Conservation (phyloP, 768 basidiomycete species). For the Suillus lakei region DNA sequence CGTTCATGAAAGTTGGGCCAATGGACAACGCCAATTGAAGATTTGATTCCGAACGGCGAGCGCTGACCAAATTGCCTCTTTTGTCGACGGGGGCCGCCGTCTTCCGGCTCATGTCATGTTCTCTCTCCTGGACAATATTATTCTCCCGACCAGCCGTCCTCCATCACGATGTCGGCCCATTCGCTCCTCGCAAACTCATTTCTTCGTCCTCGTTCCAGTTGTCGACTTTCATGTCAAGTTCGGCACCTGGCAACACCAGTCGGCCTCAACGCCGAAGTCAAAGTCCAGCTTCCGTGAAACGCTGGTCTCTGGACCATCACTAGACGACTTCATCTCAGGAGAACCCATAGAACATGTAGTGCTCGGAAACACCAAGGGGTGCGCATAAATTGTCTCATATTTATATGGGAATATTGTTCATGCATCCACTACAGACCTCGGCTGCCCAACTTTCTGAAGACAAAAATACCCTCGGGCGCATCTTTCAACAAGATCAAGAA, state of each 20-base stretch:
- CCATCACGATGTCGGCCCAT: slow-evolving; percentile 16
- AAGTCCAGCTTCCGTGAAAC: slow-evolving; percentile 53
- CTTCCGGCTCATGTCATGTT: not conserved
- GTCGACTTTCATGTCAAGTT: slow-evolving; percentile 24
- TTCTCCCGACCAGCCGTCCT: slow-evolving; percentile 2
- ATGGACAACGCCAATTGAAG: not conserved
- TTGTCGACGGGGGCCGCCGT: not conserved
- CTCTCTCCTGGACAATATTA: not conserved
- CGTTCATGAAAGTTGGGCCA: slow-evolving; percentile 64
- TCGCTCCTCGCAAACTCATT: slow-evolving; percentile 15
- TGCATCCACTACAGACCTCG: slow-evolving; percentile 61
- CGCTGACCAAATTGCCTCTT: not conserved
- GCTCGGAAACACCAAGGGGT: slow-evolving; percentile 75
- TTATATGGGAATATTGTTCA: slow-evolving; percentile 6
- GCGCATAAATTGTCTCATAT: slow-evolving; percentile 26
- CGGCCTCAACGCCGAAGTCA: slow-evolving; percentile 27
- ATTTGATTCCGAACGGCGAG: not conserved
- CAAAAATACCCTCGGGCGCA: slow-evolving; percentile 85
- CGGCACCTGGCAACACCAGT: slow-evolving; percentile 55
- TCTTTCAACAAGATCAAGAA: slow-evolving; percentile 95
- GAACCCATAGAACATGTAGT: slow-evolving; percentile 60
- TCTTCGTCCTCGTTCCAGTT: slow-evolving; percentile 15
- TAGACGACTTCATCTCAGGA: slow-evolving; percentile 83
- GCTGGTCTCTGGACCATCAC: slow-evolving; percentile 68
- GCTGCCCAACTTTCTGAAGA: slow-evolving; percentile 87